Evolutionary conservation across 1,284 basidiomycete genomes (phyloP).

Genomic region (Boletus subluridellus): DNA sequence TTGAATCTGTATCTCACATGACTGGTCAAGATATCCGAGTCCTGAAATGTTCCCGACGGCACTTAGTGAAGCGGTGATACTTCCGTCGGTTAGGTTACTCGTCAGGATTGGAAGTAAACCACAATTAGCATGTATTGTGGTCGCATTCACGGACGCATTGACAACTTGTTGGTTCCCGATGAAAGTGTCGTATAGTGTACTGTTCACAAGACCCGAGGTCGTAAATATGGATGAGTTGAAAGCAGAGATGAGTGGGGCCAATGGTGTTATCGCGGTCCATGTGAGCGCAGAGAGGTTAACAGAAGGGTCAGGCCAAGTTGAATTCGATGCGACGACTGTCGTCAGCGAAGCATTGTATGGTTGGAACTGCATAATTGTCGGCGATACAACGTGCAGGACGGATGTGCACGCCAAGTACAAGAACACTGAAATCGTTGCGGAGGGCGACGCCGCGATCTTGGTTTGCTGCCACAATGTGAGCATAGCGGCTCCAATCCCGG

Average conservation of each 20-base stretch:
- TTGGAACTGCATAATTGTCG: background rate
- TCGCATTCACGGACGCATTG: background rate
- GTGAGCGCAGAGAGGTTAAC: background rate
- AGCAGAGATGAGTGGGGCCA: background rate
- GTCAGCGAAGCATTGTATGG: too few species aligned
- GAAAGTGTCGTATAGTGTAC: background rate
- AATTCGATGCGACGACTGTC: background rate
- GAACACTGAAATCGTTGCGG: background rate
- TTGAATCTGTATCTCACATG: background rate
- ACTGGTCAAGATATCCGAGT: too few species aligned
- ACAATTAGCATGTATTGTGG: too few species aligned
- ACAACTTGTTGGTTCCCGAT: background rate
- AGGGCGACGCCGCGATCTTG: background rate
- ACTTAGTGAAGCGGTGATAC: background rate
- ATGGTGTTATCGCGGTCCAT: background rate
- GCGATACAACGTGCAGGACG: background rate
- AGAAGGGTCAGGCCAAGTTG: slow-evolving; percentile 1
- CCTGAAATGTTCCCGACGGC: background rate
- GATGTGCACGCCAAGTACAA: slow-evolving; percentile 1
- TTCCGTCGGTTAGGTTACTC: too few species aligned
- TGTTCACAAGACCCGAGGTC: background rate
- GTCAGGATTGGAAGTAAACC: too few species aligned
- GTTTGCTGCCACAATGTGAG: background rate
- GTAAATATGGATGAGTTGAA: background rate
- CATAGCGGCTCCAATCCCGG: too few species aligned